phyloP scores from a whole-genome alignment of 345 rosid species.

The Eucalyptus guilfoylei region DNA sequence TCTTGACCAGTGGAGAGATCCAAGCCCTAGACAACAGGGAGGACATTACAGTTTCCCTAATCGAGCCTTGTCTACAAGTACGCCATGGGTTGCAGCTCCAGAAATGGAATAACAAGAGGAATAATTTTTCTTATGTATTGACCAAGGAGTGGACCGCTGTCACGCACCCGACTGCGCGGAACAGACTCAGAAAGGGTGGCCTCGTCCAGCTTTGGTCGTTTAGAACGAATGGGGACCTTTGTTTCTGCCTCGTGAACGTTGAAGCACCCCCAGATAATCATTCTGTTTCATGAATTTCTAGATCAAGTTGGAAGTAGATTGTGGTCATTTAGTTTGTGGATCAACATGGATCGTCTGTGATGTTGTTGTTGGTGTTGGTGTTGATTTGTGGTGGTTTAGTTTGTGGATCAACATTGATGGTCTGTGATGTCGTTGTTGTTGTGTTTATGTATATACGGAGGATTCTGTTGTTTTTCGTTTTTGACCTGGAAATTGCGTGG shows the following conservation, averaged over 20 bases:
- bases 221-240: background rate
- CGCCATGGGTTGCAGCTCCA: rapidly evolving
- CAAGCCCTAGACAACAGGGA: rapidly evolving
- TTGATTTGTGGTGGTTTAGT: too few relatives aligned
- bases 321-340: too few relatives aligned
- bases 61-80: background rate
- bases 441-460: too few relatives aligned
- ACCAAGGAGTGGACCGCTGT: background rate
- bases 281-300: too few relatives aligned
- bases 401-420: too few relatives aligned
- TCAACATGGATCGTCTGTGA: too few relatives aligned
- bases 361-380: too few relatives aligned
- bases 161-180: rapidly evolving
- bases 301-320: too few relatives aligned
- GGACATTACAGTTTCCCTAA: rapidly evolving
- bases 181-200: rapidly evolving
- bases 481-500: rapidly evolving
- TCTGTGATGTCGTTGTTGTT: too few relatives aligned
- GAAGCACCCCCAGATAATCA: rapidly evolving
- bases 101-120: rapidly evolving
- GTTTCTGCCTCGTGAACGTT: background rate
- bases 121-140: background rate
- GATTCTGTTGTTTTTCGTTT: too few relatives aligned
- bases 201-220: background rate
- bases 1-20: background rate